Base-by-base conservation (phyloP, 495 filamentous ascomycete genomes). In the Aspergillus nanangensis region DNA sequence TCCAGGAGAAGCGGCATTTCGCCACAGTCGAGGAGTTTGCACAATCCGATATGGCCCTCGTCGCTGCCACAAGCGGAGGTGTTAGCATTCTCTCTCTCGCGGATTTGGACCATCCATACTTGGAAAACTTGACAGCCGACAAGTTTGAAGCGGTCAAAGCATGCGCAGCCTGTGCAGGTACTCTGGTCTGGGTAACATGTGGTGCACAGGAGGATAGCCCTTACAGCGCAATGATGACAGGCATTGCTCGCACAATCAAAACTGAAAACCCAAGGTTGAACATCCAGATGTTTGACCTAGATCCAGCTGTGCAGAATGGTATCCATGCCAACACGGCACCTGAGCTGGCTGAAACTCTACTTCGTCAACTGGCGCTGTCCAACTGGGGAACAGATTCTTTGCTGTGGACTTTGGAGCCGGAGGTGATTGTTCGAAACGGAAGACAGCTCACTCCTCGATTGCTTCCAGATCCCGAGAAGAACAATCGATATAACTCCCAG, bases 371-470 rank as follows among this genome's bases (percentile, higher is more conserved):
- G 13, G 32, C 21, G 2, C 31, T 41, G 11, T 15, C 43, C 0
- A 35, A 43, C 4, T 50, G 29, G 20, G 23, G 50, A 19, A 7
- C 23, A 20, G 38, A 37, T 3, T 20, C 25, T 8, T 32, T 50
- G 15, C 43, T 67, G 5, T 67, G 61, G 61, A 52, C 55, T 7
- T 47, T 25, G 9, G 67, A 70, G 46, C 62, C 55, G 2, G 67
- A 70, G 47, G 17, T 54, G 0, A 41, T 29, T 47, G n/a, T 59
- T 7, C 42, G 58, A 0, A 25, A 46, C n/a, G 55, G 52, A n/a
- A 35, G 38, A 19, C 38, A 48, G 3, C 15, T 59, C 8, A 56
- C 67, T 37, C 60, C 63, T 11, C 25, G 25, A 29, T 11, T 29
- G 7, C 5, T 29, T 5, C 5, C 7, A 5, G 11, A 29, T 29